Percentiles rank a stretch among this genome's conserved stretches.
Evolutionary conservation across 2,329 filamentous ascomycete genomes (phyloP).

Genomic region (Xylariomycetidae sp.): DNA sequence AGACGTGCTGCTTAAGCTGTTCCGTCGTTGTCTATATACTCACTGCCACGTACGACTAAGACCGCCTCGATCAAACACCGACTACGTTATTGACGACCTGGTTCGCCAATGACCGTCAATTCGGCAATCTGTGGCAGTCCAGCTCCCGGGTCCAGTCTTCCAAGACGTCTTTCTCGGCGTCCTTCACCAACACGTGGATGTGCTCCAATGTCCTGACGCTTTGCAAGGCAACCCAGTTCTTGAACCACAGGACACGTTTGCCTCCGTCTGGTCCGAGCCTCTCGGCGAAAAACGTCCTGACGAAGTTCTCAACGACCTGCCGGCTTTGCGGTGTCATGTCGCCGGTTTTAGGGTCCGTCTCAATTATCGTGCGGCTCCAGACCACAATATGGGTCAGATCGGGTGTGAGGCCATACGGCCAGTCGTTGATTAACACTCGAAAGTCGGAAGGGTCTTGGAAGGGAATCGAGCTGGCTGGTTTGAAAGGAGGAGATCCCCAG

Average conservation of each 20-base stretch:
- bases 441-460: constrained; percentile 52
- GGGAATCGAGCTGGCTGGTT: constrained; percentile 41
- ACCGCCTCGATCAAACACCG: too few species aligned
- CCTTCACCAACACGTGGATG: constrained; percentile 68
- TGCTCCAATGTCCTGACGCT: constrained; percentile 85
- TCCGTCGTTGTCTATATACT: not conserved
- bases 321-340: constrained; percentile 66
- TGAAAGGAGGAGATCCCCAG: constrained; percentile 61
- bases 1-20: constrained; percentile 42
- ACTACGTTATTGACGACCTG: too few species aligned
- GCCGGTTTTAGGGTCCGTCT: constrained; percentile 63
- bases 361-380: constrained; percentile 80
- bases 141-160: constrained; percentile 47
- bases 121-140: constrained; percentile 28
- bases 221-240: constrained; percentile 87
- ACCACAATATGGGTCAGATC: constrained; percentile 77
- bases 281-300: constrained; percentile 62
- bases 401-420: constrained; percentile 74
- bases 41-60: too few species aligned
- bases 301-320: constrained; percentile 59
- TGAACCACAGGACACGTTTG: constrained; percentile 72
- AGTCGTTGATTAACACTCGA: constrained; percentile 80
- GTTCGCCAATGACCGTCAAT: constrained; percentile 6
- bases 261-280: constrained; percentile 43
- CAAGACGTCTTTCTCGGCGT: constrained; percentile 45